Evolutionary conservation across 73 alveolate species (phyloP), one percentile per base, ranked within the genome.

Genomic region (Durusdinium trenchii): DNA sequence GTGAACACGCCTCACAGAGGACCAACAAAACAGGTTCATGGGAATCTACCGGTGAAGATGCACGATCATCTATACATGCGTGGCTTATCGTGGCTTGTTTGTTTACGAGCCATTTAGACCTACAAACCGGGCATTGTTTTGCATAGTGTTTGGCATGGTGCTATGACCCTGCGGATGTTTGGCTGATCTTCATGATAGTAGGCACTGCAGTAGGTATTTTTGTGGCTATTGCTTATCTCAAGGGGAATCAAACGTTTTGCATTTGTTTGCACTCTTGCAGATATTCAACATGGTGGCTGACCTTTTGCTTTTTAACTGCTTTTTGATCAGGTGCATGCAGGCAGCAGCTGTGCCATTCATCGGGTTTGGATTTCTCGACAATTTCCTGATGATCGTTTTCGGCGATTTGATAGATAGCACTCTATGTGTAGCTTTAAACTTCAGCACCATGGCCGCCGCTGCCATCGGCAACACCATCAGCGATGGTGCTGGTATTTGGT

Each of bases 381-480:
- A 87, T 42, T 87, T 87, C 84, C 62, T 87, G 50, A 87, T 87
- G 95, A 87, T 87, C 48, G 64, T 87, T 30, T 87, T 87, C 64
- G 95, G 95, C 2, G 95, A 87, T 46, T n/a, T 87, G 28, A 87
- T 87, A n/a, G 95, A 87, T 84, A 87, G 95, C 67, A 87, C 95
- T 64, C 48, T 87, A 43, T 87, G 95, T 16, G 95, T 87, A 20
- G 95, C 95, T n/a, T 45, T 87, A 47, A 87, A 87, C 52, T 87
- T 87, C 83, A 87, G 95, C 95, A 87, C 95, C 38, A 87, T 87
- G 95, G 95, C 95, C 20, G 95, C 95, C 84, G 95, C 95, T 32
- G 95, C 95, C 61, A 87, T 87, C 75, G 95, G 95, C 48, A 87
- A 87, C 95, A 87, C 95, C 48, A 82, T 87, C 62, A 87, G 95